Evolutionary conservation across 2,329 filamentous ascomycete species (phyloP), one percentile per base, ranked within the genome.

Genomic region (Fusarium pseudoanthophilum): DNA sequence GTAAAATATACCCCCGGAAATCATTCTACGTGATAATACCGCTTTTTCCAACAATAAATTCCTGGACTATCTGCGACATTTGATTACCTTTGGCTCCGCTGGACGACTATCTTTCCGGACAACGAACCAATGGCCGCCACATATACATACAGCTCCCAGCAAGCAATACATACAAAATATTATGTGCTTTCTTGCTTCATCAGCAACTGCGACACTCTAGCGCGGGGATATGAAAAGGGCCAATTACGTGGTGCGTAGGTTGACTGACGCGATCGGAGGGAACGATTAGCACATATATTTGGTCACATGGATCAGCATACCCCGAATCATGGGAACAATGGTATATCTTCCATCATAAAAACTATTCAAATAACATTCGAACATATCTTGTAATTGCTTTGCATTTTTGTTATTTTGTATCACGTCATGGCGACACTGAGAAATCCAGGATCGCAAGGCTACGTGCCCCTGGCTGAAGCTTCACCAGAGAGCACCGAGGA

Each of bases 221-320:
- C 28, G 28, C 20, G 10, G 39, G 34, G 16, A 42, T 21, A 5
- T 13, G 15, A 24, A 26, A 32, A 9, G 39, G 34, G 39, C 49
- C 59, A 62, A 62, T 57, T 21, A 45, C 32, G 28, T 62, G 24
- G 20, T 26, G 24, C 26, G 21, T 45, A 24, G 30, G 39, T 37
- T 18, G 20, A 45, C 59, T 62, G 59, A 62, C 59, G 59, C 59
- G 59, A 62, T 62, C 40, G 30, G 40, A n/a, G 51, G 40, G 40
- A 40, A 21, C 51, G 21, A 62, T 46, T 39, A 58, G 40, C 60
- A 34, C 28, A 61, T 56, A 18, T 16, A 24, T 43, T n/a, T 39
- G 32, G 43, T 56, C 48, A 61, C 59, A 42, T 45, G 49, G 42
- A 61, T 34, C 37, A 30, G 11, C 39, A 24, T 43, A 32, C n/a